Conservation (phyloP, 2,329 filamentous ascomycete species). For the Neoascochyta sp. region DNA sequence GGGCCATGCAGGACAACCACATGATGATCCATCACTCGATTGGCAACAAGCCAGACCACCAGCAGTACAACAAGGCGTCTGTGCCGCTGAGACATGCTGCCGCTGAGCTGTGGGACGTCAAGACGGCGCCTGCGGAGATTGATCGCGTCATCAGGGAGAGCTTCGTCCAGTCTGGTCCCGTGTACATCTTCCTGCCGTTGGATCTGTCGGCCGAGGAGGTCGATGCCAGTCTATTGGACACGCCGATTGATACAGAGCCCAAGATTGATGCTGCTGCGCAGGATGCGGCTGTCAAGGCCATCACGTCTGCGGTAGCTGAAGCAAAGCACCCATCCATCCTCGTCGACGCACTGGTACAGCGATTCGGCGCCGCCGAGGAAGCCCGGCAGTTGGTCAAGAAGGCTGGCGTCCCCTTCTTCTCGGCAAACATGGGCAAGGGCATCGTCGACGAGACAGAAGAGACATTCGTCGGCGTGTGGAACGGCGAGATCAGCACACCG, state of each 20-base stretch:
- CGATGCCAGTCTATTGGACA: slow-evolving; percentile 33
- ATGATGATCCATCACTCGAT: slow-evolving; percentile 49
- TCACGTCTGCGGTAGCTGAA: slow-evolving; percentile 28
- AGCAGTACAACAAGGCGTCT: slow-evolving; percentile 42
- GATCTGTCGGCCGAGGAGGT: slow-evolving; percentile 41
- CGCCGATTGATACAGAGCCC: slow-evolving; percentile 35
- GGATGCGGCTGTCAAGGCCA: slow-evolving; percentile 33
- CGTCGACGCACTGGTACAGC: slow-evolving; percentile 40
- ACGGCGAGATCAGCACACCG: slow-evolving; percentile 38
- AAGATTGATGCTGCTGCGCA: slow-evolving; percentile 24
- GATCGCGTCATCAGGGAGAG: slow-evolving; percentile 45
- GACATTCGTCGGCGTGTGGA: slow-evolving; percentile 42
- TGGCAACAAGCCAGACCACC: slow-evolving; percentile 41
- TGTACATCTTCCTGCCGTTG: slow-evolving; percentile 46
- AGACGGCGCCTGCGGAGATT: slow-evolving; percentile 42
- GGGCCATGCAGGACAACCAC: slow-evolving; percentile 40
- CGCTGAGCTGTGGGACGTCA: slow-evolving; percentile 41
- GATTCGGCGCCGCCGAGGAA: slow-evolving; percentile 38
- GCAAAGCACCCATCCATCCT: slow-evolving; percentile 40
- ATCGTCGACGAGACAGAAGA: slow-evolving; percentile 42
- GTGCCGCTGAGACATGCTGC: slow-evolving; percentile 37
- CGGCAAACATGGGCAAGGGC: slow-evolving; percentile 43
- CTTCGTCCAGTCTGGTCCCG: slow-evolving; percentile 42
- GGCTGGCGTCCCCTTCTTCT: slow-evolving; percentile 39
- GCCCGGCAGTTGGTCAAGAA: slow-evolving; percentile 32